These are phyloP conservation scores for Penicillium thymicola DNA, from an alignment of 2,329 filamentous ascomycete genomes.

Conservation along the genomic window DNA sequence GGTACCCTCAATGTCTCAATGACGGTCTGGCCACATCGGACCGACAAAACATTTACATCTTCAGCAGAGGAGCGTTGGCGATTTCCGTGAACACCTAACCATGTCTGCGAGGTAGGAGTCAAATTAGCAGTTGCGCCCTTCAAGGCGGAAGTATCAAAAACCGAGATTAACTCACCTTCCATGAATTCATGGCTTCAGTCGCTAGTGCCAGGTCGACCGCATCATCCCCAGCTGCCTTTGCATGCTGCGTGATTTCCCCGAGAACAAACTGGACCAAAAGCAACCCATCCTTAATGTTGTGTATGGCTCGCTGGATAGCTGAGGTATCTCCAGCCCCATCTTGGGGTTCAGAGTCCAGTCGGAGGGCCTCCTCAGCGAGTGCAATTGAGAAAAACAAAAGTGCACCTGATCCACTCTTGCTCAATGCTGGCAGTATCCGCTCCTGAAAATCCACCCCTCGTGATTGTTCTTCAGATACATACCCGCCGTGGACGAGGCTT, in stretches of 20 bases:
- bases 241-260: constrained; percentile 23
- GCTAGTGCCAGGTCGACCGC: constrained; percentile 24
- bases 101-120: constrained; percentile 27
- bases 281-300: constrained; percentile 39
- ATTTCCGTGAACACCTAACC: constrained; percentile 33
- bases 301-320: constrained; percentile 15
- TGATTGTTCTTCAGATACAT: constrained; percentile 35
- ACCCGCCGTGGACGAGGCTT: constrained; percentile 38
- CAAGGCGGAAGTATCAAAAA: too few relatives aligned
- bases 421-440: constrained; percentile 37
- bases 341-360: constrained; percentile 19
- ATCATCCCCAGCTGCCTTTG: constrained; percentile 22
- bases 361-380: constrained; percentile 40
- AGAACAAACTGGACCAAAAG: constrained; percentile 31
- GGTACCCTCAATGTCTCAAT: constrained; percentile 26
- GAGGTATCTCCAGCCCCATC: constrained; percentile 8
- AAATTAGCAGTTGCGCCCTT: not conserved
- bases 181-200: constrained; percentile 36
- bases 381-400: constrained; percentile 41
- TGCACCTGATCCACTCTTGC: constrained; percentile 34
- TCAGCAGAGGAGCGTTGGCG: constrained; percentile 12
- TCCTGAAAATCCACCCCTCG: constrained; percentile 29
- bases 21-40: constrained; percentile 34
- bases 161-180: constrained; percentile 30
- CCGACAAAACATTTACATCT: constrained; percentile 21